phyloP scores from a whole-genome alignment of 2,329 filamentous ascomycete species.

The Clarireedia hainanense region DNA sequence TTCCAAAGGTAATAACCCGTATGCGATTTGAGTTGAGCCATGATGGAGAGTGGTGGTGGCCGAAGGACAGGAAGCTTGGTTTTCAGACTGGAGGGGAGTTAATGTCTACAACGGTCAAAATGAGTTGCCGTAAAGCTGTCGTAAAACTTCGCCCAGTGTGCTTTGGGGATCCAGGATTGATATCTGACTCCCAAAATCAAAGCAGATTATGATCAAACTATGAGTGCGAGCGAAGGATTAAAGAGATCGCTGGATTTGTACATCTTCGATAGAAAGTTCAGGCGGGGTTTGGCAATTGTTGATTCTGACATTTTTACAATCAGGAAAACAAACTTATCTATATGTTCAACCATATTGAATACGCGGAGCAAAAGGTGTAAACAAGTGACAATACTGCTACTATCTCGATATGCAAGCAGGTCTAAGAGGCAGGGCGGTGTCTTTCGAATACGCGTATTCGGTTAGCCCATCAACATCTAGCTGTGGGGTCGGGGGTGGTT shows the following conservation, averaged over 20 bases:
- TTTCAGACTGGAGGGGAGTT: too few species aligned
- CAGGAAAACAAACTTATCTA: background rate
- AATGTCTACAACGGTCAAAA: too few species aligned
- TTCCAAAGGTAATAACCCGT: conserved; percentile 34
- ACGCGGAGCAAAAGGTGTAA: background rate
- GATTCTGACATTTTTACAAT: background rate
- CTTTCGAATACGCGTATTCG: background rate
- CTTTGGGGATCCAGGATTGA: too few species aligned
- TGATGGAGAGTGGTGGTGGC: conserved; percentile 3
- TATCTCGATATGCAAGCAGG: background rate
- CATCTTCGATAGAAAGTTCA: too few species aligned
- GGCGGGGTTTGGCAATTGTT: too few species aligned
- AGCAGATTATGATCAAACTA: too few species aligned
- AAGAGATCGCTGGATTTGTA: too few species aligned
- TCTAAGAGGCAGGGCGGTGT: background rate
- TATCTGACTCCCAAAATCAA: too few species aligned
- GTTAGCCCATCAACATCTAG: background rate
- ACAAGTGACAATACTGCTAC: background rate
- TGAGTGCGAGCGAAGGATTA: too few species aligned
- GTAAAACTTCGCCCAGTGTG: too few species aligned
- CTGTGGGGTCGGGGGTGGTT: too few species aligned
- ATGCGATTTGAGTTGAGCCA: conserved; percentile 29
- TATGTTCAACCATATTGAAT: background rate
- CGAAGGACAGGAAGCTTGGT: background rate
- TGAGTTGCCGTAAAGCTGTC: too few species aligned